Evolutionary conservation across 1,139 yeast species (phyloP).

Genomic region (Blastobotrys indianensis): DNA sequence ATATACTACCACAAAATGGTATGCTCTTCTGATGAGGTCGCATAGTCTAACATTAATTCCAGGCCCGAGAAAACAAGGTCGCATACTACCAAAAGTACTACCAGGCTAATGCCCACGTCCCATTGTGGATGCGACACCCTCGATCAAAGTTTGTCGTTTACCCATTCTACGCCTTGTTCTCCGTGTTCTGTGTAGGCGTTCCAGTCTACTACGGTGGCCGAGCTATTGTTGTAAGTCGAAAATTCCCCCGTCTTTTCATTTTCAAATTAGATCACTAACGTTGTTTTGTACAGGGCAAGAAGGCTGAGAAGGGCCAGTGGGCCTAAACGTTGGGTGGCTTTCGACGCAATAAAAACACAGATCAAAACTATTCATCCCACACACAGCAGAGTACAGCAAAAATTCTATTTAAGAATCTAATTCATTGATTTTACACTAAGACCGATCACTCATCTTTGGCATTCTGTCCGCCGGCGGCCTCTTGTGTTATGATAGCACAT

Average conservation of each 20-base stretch:
- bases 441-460: no score
- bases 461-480: not conserved
- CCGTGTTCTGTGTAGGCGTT: conserved; percentile 57
- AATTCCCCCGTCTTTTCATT: no score
- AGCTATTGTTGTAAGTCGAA: conserved; percentile 42
- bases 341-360: not conserved
- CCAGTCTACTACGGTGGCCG: conserved; percentile 75
- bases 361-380: not conserved
- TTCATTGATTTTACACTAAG: no score
- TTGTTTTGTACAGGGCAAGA: conserved; percentile 12
- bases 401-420: not conserved
- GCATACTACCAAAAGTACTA: conserved; percentile 36
- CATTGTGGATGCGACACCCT: conserved; percentile 39
- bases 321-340: not conserved
- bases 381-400: not conserved
- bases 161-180: conserved; percentile 85
- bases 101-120: conserved; percentile 34
- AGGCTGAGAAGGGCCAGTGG: conserved; percentile 15
- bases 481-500: conserved; percentile 44
- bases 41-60: not conserved
- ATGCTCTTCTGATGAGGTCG: not conserved
- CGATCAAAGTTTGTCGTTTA: conserved; percentile 76
- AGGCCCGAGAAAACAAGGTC: conserved; percentile 28
- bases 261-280: conserved; percentile 1
- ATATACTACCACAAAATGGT: not conserved